Evolutionary conservation across 495 filamentous ascomycete genomes (phyloP), one percentile per base, ranked within the genome.

Genomic region (Aspergillus saccharolyticus): DNA sequence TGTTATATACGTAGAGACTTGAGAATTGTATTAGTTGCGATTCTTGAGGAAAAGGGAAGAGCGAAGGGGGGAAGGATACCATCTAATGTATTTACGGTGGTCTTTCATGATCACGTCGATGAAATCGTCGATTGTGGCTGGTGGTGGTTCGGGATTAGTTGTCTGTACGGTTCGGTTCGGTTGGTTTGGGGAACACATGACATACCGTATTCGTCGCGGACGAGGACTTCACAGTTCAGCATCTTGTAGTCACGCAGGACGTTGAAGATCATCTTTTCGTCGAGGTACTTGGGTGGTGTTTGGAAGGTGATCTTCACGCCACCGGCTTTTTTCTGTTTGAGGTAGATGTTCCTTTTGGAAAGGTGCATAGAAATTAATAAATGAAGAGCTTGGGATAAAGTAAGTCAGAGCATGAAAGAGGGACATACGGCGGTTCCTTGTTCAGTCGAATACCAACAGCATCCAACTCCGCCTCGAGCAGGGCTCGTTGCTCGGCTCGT

Each of bases 91-190:
- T 74, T 95, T 97, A 63, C 95, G 82, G 77, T 99, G 92, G 66
- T 96, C 90, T 65, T 92, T 94, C 91, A 97, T 97, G 74, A 99
- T 96, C 44, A 97, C 91, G 70, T 99, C 95, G 68, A 99, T 97
- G 70, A 99, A 88, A 71, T 99, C 94, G 74, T 99, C 95, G 30
- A 99, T 91, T 15, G 93, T 97, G 21, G 89, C 89, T 88, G 25
- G 25, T 28, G 25, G 54, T 7, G 7, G 14, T 42, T n/a, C n/a
- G 4, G n/a, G 28, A 39, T 54, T 52, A 50, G 44, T 67, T 18
- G 59, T 56, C 12, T 39, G 33, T 28, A 12, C 44, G 44, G 2
- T 20, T 19, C 1, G 49, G 18, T 0, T 9, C 16, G 44, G 28
- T 12, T 30, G 42, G 17, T 19, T 22, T 19, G 16, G 10, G 39